Conservation (phyloP, 164 flowering plant genomes). For the Platanus orientalis region DNA sequence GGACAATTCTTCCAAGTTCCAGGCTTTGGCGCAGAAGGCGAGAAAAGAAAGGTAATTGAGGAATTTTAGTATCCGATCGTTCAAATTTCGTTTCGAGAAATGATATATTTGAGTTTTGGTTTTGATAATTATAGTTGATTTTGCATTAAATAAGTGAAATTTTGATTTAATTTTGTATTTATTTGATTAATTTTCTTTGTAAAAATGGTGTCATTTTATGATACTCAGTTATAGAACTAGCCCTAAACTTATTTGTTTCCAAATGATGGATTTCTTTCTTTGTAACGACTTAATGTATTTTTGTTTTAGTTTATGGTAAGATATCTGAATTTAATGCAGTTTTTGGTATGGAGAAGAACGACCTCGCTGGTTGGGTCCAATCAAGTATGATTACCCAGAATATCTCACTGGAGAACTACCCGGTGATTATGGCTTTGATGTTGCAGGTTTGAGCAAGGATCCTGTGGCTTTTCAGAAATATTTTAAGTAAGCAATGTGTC, state of each 20-base stretch:
- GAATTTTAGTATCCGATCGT: not conserved
- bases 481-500: constrained; percentile 56
- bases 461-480: constrained; percentile 62
- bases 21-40: constrained; percentile 52
- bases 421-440: constrained; percentile 98
- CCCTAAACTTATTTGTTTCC: no score
- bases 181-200: no score
- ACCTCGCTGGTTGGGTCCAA: constrained; percentile 98
- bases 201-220: no score
- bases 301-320: not conserved
- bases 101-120: no score
- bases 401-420: constrained; percentile 88
- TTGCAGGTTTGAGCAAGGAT: constrained; percentile 77
- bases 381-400: constrained; percentile 73
- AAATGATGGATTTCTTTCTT: not conserved
- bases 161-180: no score
- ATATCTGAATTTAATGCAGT: constrained; percentile 32
- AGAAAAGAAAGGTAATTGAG: constrained; percentile 53
- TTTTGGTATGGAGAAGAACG: constrained; percentile 90
- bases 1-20: constrained; percentile 44
- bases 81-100: not conserved
- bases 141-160: no score
- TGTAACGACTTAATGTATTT: not conserved
- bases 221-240: no score
- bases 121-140: no score